Evolutionary conservation across 148 eudicot genomes (phyloP).

Genomic region (Rhododendron ovatum): DNA sequence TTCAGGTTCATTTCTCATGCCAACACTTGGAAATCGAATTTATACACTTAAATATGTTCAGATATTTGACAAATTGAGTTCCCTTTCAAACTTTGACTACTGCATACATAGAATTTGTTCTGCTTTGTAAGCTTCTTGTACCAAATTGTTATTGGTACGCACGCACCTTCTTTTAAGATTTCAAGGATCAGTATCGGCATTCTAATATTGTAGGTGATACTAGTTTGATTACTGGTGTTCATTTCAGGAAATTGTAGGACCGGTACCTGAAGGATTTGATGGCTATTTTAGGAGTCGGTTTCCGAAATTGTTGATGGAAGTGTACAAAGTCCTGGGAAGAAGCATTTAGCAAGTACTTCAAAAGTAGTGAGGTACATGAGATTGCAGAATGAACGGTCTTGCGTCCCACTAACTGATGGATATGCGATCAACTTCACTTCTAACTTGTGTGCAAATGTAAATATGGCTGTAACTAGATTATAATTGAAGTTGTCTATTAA

Average conservation of each 20-base stretch:
- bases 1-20: conserved; percentile 44
- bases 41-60: neutral
- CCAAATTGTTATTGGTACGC: neutral
- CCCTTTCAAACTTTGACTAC: neutral
- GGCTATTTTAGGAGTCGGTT: conserved; percentile 67
- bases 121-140: neutral
- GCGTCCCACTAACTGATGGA: no score
- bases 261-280: conserved; percentile 85
- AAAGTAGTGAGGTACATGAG: conserved; percentile 17
- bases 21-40: neutral
- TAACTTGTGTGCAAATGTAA: no score
- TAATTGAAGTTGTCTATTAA: no score
- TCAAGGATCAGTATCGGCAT: neutral
- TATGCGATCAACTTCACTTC: no score
- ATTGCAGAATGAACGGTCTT: no score
- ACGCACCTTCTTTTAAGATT: neutral
- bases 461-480: no score
- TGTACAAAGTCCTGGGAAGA: conserved; percentile 74
- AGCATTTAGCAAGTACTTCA: conserved; percentile 56
- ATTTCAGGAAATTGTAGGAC: conserved; percentile 61
- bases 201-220: neutral
- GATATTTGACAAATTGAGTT: neutral
- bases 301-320: conserved; percentile 74
- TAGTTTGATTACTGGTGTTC: conserved; percentile 13
- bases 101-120: neutral